Conservation (phyloP, 768 basidiomycete species). For the Mycena kentingensis region DNA sequence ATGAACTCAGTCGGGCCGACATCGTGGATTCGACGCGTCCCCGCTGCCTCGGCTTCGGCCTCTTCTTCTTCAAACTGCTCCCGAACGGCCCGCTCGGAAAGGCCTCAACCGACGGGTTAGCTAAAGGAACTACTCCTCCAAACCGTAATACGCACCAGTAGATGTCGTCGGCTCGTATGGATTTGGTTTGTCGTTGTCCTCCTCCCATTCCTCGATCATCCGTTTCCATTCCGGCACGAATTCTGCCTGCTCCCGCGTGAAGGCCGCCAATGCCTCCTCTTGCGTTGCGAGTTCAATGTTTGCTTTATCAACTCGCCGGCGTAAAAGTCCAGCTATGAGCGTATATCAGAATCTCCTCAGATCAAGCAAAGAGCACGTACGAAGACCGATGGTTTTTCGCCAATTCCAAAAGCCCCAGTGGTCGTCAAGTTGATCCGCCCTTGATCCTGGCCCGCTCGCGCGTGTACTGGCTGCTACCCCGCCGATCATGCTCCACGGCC, state of each 20-base stretch:
- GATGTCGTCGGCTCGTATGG: not conserved
- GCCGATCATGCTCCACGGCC: conserved; percentile 38
- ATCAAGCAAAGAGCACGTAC: conserved; percentile 21
- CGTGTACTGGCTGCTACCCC: conserved; percentile 31
- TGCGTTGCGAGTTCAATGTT: not conserved
- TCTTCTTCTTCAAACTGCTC: not conserved
- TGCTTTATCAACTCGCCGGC: not conserved
- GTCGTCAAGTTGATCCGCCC: conserved; percentile 39
- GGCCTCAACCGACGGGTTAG: not conserved
- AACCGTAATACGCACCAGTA: not conserved
- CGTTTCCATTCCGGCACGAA: not conserved
- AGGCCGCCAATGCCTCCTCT: not conserved
- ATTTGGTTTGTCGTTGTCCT: not conserved
- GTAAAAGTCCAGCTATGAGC: not conserved
- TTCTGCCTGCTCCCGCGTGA: not conserved
- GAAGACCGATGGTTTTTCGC: conserved; percentile 28
- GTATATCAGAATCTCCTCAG: not conserved
- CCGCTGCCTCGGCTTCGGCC: not conserved
- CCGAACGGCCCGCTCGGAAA: not conserved
- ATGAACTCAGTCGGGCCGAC: not conserved
- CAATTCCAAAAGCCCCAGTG: conserved; percentile 40
- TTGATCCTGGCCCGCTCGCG: conserved; percentile 38
- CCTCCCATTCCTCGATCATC: not conserved
- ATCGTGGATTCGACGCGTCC: not conserved
- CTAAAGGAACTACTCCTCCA: not conserved